Conservation (phyloP, 148 eudicot genomes). For the Cornus controversa region DNA sequence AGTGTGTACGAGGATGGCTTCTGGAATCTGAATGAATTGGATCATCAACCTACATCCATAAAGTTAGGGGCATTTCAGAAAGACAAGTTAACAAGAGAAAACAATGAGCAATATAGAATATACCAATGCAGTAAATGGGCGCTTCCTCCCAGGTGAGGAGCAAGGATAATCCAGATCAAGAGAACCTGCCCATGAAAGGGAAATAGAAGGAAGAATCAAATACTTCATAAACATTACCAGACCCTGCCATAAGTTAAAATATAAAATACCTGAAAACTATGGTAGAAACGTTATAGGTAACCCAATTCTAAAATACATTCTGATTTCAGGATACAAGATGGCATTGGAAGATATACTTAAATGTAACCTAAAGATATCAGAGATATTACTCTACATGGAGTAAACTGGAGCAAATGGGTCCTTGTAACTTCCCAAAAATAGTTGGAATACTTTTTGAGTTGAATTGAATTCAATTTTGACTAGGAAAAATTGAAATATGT, state of each 20-base stretch:
- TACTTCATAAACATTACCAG: background rate
- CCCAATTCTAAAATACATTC: too few species aligned
- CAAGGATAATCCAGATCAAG: conserved; percentile 5
- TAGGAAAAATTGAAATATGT: too few species aligned
- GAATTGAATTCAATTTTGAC: too few species aligned
- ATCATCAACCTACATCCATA: conserved; percentile 15
- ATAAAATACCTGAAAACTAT: background rate
- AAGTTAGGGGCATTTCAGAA: background rate
- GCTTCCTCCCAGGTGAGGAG: conserved; percentile 17
- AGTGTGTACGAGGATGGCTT: conserved; percentile 13
- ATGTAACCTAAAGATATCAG: too few species aligned
- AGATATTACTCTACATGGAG: too few species aligned
- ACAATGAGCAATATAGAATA: conserved; percentile 8
- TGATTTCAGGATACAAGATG: too few species aligned
- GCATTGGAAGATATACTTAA: too few species aligned
- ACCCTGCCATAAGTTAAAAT: background rate
- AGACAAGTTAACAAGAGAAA: background rate
- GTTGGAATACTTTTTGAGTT: too few species aligned
- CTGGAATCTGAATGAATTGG: conserved; percentile 20
- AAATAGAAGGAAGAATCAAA: background rate
- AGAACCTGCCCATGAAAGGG: conserved; percentile 14
- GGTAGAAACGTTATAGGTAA: background rate
- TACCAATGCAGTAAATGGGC: conserved; percentile 14
- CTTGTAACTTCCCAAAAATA: too few species aligned
- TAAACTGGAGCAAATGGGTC: too few species aligned